phyloP scores from a whole-genome alignment of 2,329 filamentous ascomycete species.

The Aureobasidium pullulans region DNA sequence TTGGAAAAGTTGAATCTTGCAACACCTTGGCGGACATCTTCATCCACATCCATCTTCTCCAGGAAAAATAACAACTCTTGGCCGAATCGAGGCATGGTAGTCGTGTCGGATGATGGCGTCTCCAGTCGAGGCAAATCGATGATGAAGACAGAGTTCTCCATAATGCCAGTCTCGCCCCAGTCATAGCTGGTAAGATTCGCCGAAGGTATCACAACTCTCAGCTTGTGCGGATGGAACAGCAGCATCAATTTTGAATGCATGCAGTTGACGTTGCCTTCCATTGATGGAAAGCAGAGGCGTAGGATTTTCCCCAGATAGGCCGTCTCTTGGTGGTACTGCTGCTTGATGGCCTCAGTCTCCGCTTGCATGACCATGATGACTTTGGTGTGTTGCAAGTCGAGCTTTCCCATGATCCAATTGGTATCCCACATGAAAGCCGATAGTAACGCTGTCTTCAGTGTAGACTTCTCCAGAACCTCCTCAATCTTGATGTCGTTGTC shows the following conservation, averaged over 20 bases:
- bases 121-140: constrained; percentile 71
- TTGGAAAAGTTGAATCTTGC: constrained; percentile 72
- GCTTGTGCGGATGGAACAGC: constrained; percentile 64
- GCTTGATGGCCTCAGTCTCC: constrained; percentile 36
- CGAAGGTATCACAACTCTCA: constrained; percentile 77
- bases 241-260: constrained; percentile 97
- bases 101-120: neutral
- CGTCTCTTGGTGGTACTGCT: constrained; percentile 24
- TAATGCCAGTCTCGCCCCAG: constrained; percentile 76
- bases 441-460: constrained; percentile 68
- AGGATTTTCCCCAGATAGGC: constrained; percentile 36
- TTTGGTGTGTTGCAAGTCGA: constrained; percentile 47
- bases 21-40: constrained; percentile 60
- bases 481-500: constrained; percentile 78
- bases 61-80: constrained; percentile 66
- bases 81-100: constrained; percentile 45
- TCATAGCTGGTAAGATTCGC: constrained; percentile 82
- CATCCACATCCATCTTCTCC: constrained; percentile 55
- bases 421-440: constrained; percentile 85
- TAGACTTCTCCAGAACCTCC: constrained; percentile 68
- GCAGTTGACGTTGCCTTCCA: constrained; percentile 60
- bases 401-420: constrained; percentile 60
- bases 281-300: constrained; percentile 70
- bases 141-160: constrained; percentile 89
- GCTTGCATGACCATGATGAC: constrained; percentile 54